These are phyloP conservation scores for Linanthus parryae DNA, from an alignment of 148 eudicot species.

Conservation along the genomic window DNA sequence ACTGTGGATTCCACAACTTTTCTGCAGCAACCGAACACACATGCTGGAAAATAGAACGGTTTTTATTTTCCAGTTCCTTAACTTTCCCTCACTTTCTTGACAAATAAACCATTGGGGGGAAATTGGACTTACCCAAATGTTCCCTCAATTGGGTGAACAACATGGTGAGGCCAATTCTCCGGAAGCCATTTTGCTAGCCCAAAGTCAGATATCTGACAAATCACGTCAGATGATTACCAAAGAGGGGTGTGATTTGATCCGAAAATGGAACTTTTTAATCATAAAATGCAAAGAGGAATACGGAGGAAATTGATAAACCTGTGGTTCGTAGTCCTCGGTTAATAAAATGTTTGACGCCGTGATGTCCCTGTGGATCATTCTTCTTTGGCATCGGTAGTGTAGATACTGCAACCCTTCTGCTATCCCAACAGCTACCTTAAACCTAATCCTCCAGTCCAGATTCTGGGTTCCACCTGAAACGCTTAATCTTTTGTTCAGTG, in stretches of 20 bases:
- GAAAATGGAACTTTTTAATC: too few species aligned
- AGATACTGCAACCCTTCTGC: slow-evolving; percentile 87
- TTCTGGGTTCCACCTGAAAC: slow-evolving; percentile 47
- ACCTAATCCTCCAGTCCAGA: slow-evolving; percentile 62
- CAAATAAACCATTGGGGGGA: too few species aligned
- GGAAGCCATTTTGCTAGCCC: slow-evolving; percentile 99
- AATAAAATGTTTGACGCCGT: slow-evolving; percentile 91
- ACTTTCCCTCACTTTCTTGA: too few species aligned
- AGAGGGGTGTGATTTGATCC: too few species aligned
- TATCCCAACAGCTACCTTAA: slow-evolving; percentile 69
- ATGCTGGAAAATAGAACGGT: not conserved
- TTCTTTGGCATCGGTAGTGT: slow-evolving; percentile 72
- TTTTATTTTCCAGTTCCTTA: too few species aligned
- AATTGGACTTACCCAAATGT: slow-evolving; percentile 69
- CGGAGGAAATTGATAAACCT: slow-evolving; percentile 29
- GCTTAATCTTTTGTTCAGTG: slow-evolving; percentile 9
- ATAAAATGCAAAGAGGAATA: not conserved
- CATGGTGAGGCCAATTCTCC: slow-evolving; percentile 83
- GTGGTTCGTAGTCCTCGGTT: slow-evolving; percentile 62
- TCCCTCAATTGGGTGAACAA: slow-evolving; percentile 86
- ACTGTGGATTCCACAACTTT: too few species aligned
- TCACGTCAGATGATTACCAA: too few species aligned
- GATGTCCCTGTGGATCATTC: slow-evolving; percentile 95
- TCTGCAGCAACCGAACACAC: too few species aligned
- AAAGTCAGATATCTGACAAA: slow-evolving; percentile 83